Conservation (phyloP, 495 filamentous ascomycete genomes). For the Penicillium ochrochloron region DNA sequence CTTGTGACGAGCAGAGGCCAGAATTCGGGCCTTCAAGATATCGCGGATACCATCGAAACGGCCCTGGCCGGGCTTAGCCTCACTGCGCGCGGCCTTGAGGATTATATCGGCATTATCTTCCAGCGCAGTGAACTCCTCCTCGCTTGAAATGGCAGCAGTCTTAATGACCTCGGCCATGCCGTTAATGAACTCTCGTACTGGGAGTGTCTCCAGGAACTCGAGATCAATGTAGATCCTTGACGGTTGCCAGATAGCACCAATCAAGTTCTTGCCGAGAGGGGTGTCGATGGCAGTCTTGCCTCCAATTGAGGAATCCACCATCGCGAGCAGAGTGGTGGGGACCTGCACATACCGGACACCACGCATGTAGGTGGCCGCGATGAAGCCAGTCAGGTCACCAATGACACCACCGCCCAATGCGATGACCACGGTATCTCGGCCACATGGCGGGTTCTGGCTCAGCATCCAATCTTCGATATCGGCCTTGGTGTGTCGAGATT, state of each 20-base stretch:
- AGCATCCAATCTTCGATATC: slow-evolving; percentile 99
- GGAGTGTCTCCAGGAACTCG: slow-evolving; percentile 88
- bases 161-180: slow-evolving; percentile 99
- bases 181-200: slow-evolving; percentile 93
- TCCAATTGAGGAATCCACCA: slow-evolving; percentile 98
- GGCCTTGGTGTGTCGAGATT: slow-evolving; percentile 88
- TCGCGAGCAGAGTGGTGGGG: slow-evolving; percentile 90
- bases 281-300: slow-evolving; percentile 98
- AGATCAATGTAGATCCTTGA: slow-evolving; percentile 92
- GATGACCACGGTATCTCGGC: slow-evolving; percentile 91
- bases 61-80: slow-evolving; percentile 54
- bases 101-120: slow-evolving; percentile 80
- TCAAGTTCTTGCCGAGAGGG: slow-evolving; percentile 94
- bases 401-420: slow-evolving; percentile 97
- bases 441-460: slow-evolving; percentile 73
- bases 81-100: slow-evolving; percentile 68
- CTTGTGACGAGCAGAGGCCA: slow-evolving; percentile 89
- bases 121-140: slow-evolving; percentile 81
- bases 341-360: slow-evolving; percentile 96
- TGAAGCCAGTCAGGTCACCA: slow-evolving; percentile 96
- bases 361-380: slow-evolving; percentile 97
- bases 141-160: slow-evolving; percentile 95
- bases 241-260: slow-evolving; percentile 97
- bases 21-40: slow-evolving; percentile 82
- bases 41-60: slow-evolving; percentile 71